A percentile compares a stretch with the other conserved stretches of the same genome.
Conservation (phyloP, 2,329 filamentous ascomycete species). For the Sporothrix dimorphospora region DNA sequence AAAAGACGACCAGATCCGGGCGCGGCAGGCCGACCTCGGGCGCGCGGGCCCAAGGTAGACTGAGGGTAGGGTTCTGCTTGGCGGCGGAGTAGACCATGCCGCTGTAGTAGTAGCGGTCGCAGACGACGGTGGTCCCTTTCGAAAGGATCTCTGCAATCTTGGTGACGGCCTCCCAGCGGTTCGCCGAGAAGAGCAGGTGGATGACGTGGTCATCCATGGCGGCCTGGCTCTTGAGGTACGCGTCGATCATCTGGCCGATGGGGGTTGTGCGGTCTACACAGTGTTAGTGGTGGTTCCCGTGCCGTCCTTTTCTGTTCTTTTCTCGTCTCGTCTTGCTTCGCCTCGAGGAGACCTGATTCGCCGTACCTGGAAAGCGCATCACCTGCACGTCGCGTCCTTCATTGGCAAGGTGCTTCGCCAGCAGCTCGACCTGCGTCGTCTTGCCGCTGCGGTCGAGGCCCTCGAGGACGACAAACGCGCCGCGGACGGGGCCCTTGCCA, state of each 20-base stretch:
- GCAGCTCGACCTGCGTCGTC: slow-evolving; percentile 79
- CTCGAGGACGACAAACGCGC: slow-evolving; percentile 81
- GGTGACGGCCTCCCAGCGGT: slow-evolving; percentile 77
- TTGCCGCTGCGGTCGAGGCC: slow-evolving; percentile 90
- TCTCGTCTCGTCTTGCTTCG: neutral
- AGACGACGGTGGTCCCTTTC: slow-evolving; percentile 73
- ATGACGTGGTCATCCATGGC: slow-evolving; percentile 86
- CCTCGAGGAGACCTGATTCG: neutral
- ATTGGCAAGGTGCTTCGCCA: slow-evolving; percentile 60
- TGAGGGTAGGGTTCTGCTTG: slow-evolving; percentile 72
- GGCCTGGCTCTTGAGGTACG: slow-evolving; percentile 72
- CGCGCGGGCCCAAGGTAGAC: slow-evolving; percentile 77
- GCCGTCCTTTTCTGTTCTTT: neutral
- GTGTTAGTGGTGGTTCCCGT: neutral
- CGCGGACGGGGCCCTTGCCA: slow-evolving; percentile 49
- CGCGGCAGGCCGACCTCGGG: slow-evolving; percentile 85
- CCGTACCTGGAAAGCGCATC: slow-evolving; percentile 60
- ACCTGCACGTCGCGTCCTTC: slow-evolving; percentile 54
- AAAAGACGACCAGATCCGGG: slow-evolving; percentile 84
- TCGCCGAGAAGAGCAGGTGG: slow-evolving; percentile 87
- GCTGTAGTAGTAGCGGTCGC: slow-evolving; percentile 94
- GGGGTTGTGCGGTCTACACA: slow-evolving; percentile 74
- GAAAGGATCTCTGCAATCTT: slow-evolving; percentile 57
- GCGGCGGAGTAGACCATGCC: slow-evolving; percentile 92
- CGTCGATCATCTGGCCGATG: slow-evolving; percentile 85